Percentiles rank a stretch among this genome's conserved stretches.
Evolutionary conservation across 2,329 filamentous ascomycete species (phyloP).

Genomic region (Cyclaneusma minus): DNA sequence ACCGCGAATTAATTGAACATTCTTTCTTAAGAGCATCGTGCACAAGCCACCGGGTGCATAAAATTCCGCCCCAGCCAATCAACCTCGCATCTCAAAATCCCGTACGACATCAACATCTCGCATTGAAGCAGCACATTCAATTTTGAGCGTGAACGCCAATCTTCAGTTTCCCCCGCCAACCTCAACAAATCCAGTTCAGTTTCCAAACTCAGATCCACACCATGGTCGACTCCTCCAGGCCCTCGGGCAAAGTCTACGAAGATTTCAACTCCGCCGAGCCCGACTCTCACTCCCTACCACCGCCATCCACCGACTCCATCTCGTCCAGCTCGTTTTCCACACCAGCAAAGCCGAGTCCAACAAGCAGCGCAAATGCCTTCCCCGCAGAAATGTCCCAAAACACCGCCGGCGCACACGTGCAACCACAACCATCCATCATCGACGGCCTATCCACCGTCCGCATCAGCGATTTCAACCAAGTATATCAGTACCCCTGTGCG

Average conservation of each 20-base stretch:
- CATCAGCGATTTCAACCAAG: conserved; percentile 49
- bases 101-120: too few species aligned
- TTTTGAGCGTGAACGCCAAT: too few species aligned
- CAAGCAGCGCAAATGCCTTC: conserved; percentile 16
- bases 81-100: too few species aligned
- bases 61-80: too few species aligned
- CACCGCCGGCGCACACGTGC: conserved; percentile 13
- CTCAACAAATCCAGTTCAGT: too few species aligned
- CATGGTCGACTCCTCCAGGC: too few species aligned
- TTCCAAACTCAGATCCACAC: too few species aligned
- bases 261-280: conserved; percentile 18
- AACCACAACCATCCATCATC: conserved; percentile 25
- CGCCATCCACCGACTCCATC: background rate
- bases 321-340: background rate
- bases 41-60: too few species aligned
- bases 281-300: conserved; percentile 8
- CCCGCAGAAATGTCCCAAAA: conserved; percentile 18
- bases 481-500: conserved; percentile 72
- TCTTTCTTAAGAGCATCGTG: too few species aligned
- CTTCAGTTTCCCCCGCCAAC: too few species aligned
- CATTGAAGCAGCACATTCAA: too few species aligned
- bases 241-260: conserved; percentile 25
- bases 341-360: conserved; percentile 5
- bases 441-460: conserved; percentile 56
- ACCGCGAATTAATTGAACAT: too few species aligned